phyloP scores from a whole-genome alignment of 176 grass and related monocot species.

The Phoenix dactylifera region DNA sequence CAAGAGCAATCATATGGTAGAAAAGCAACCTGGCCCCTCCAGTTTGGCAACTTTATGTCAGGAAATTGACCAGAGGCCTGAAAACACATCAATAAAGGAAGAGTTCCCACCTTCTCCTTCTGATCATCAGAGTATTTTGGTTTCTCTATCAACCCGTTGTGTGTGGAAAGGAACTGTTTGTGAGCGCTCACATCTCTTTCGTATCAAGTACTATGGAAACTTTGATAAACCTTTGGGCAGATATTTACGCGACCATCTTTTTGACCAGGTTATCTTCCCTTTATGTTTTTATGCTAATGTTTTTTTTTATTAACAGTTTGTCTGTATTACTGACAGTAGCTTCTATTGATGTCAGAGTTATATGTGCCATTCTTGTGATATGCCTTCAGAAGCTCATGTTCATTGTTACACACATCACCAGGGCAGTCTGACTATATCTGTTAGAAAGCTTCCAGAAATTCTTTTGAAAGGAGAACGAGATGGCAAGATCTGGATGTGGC shows the following conservation, averaged over 20 bases:
- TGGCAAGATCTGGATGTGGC: conserved; percentile 96
- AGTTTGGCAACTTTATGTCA: conserved; percentile 28
- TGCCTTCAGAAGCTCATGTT: conserved; percentile 93
- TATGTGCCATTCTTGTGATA: conserved; percentile 63
- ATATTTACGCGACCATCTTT: conserved; percentile 75
- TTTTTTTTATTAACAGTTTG: conserved; percentile 7
- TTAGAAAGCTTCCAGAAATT: conserved; percentile 65
- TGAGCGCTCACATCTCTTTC: conserved; percentile 74
- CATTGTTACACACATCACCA: conserved; percentile 91
- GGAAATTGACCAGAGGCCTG: conserved; percentile 36
- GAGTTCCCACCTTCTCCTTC: conserved; percentile 48
- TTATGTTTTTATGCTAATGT: neutral
- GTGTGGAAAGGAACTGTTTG: conserved; percentile 95
- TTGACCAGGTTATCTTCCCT: conserved; percentile 58
- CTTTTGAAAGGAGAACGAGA: conserved; percentile 70
- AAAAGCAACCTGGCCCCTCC: conserved; percentile 25
- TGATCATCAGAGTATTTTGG: conserved; percentile 87
- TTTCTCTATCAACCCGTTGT: conserved; percentile 80
- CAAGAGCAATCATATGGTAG: conserved; percentile 15
- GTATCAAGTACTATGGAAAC: conserved; percentile 96
- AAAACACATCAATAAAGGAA: conserved; percentile 48
- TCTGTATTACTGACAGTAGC: conserved; percentile 2
- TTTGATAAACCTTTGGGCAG: conserved; percentile 89
- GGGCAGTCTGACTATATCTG: conserved; percentile 94
- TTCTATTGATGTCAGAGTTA: conserved; percentile 36